A percentile compares a stretch with the other conserved stretches of the same genome.
Conservation (phyloP, 2,329 filamentous ascomycete species). For the Fusarium newnesense region DNA sequence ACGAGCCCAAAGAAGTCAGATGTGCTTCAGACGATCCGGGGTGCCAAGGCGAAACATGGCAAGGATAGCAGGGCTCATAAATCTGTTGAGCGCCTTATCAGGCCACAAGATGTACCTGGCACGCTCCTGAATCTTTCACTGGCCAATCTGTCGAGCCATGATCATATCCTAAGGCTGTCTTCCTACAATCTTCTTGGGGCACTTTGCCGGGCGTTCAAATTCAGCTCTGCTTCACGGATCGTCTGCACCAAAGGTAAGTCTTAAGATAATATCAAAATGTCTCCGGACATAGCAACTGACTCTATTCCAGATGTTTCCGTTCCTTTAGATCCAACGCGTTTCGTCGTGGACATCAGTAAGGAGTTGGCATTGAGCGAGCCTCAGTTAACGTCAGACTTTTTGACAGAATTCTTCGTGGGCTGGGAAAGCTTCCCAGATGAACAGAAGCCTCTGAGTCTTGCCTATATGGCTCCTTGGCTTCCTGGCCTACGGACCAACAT, state of each 20-base stretch:
- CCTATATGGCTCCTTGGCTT: constrained; percentile 78
- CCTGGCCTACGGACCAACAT: constrained; percentile 69
- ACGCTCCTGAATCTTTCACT: constrained; percentile 75
- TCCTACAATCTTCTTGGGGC: constrained; percentile 76
- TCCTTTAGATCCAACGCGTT: constrained; percentile 70
- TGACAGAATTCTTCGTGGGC: constrained; percentile 78
- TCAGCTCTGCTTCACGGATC: constrained; percentile 69
- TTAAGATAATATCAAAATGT: background rate
- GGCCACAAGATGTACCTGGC: constrained; percentile 76
- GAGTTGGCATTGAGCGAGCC: constrained; percentile 71
- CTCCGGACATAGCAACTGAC: background rate
- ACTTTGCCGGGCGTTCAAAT: constrained; percentile 75
- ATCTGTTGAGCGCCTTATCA: constrained; percentile 71
- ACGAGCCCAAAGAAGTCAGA: constrained; percentile 72
- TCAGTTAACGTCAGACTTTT: constrained; percentile 74
- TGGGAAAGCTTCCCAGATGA: constrained; percentile 77
- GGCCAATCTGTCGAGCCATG: constrained; percentile 72
- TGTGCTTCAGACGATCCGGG: constrained; percentile 70
- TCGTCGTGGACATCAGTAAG: constrained; percentile 73
- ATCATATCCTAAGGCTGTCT: constrained; percentile 68
- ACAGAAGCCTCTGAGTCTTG: constrained; percentile 72
- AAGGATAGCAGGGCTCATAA: constrained; percentile 71
- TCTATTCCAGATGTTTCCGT: constrained; percentile 65
- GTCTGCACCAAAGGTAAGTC: constrained; percentile 68
- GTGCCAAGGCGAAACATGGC: constrained; percentile 71